These are phyloP conservation scores for Monilinia laxa DNA, from an alignment of 2,329 filamentous ascomycete genomes.

Conservation along the genomic window DNA sequence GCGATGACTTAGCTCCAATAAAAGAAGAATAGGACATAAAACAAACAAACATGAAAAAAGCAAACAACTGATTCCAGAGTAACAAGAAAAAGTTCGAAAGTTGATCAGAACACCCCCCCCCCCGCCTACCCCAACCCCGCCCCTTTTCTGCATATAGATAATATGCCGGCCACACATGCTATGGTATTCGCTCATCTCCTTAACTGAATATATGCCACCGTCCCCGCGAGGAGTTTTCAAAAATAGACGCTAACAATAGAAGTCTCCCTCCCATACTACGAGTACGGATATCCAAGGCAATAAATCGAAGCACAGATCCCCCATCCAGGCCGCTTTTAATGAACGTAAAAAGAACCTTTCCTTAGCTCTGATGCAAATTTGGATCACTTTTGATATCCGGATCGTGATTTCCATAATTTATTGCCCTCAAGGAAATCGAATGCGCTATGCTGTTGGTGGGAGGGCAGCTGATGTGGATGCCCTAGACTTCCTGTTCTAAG, in stretches of 20 bases:
- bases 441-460: neutral
- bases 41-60: neutral
- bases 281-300: neutral
- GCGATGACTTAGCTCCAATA: neutral
- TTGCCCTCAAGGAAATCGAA: conserved; percentile 13
- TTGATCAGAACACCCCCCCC: neutral
- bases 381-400: conserved; percentile 17
- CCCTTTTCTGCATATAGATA: neutral
- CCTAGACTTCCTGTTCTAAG: conserved; percentile 29
- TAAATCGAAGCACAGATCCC: neutral
- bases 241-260: neutral
- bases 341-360: neutral
- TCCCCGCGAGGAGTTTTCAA: neutral
- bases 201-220: neutral
- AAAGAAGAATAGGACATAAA: too few relatives aligned
- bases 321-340: neutral
- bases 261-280: neutral
- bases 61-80: neutral
- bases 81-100: neutral
- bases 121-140: too few relatives aligned
- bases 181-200: neutral
- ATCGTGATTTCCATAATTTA: conserved; percentile 3
- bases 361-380: conserved; percentile 1
- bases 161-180: neutral
- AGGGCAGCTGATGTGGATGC: conserved; percentile 28